Evolutionary conservation across 169 alveolate species (phyloP).

Genomic region (Eimeria maxima): DNA sequence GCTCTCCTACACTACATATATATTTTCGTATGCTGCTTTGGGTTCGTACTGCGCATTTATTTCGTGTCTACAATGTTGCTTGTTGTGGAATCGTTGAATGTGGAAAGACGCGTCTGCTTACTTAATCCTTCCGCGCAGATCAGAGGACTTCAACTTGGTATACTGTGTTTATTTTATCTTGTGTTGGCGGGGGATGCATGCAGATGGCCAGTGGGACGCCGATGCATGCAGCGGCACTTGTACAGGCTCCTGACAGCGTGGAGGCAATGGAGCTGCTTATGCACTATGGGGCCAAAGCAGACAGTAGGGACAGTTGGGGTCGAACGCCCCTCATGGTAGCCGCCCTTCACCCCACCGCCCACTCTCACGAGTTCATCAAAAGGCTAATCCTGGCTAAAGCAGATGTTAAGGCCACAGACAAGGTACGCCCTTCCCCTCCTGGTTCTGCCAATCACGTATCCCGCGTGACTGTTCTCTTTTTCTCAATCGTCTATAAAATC

Average conservation of each 20-base stretch:
- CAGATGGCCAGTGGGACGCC: conserved; percentile 52
- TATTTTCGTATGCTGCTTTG: neutral
- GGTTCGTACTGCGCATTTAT: neutral
- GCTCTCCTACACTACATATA: neutral
- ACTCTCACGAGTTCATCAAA: conserved; percentile 45
- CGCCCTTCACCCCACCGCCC: conserved; percentile 14
- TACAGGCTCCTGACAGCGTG: conserved; percentile 59
- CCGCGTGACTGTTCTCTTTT: neutral
- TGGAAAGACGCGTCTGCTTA: neutral
- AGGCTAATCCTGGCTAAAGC: conserved; percentile 52
- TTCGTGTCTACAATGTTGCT: neutral
- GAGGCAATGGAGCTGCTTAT: conserved; percentile 60
- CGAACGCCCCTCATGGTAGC: conserved; percentile 82
- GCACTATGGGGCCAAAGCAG: conserved; percentile 65
- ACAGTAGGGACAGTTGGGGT: conserved; percentile 59
- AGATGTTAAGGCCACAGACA: conserved; percentile 65
- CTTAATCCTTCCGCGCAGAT: no score
- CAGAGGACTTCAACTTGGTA: neutral
- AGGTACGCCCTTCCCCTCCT: neutral
- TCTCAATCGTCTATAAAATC: neutral
- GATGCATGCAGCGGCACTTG: conserved; percentile 70
- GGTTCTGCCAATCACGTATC: neutral
- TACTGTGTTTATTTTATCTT: neutral
- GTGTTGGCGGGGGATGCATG: conserved; percentile 17
- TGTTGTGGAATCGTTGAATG: neutral